Evolutionary conservation across 495 filamentous ascomycete species (phyloP).

Genomic region (Xylaria longipes): DNA sequence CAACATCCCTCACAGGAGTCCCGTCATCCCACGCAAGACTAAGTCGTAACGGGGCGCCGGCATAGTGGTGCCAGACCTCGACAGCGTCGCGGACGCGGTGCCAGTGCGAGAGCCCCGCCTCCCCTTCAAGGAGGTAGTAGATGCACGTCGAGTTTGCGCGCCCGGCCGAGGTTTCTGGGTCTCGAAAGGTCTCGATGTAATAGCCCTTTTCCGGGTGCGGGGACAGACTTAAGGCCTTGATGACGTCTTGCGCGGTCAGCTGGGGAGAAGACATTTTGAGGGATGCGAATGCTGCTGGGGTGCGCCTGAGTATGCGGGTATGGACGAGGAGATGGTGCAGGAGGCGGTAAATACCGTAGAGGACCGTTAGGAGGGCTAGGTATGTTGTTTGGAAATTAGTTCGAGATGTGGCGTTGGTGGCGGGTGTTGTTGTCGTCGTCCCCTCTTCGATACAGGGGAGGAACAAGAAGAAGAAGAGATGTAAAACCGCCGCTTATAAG

Average conservation of each 20-base stretch:
- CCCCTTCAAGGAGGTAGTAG: conserved; percentile 56
- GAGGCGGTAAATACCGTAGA: not conserved
- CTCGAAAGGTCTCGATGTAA: conserved; percentile 53
- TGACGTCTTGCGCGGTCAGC: conserved; percentile 44
- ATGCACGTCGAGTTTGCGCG: conserved; percentile 51
- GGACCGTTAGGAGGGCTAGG: not conserved
- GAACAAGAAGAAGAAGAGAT: too few species aligned
- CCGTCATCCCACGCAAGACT: conserved; percentile 49
- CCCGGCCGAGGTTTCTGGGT: conserved; percentile 28
- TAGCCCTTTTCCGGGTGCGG: conserved; percentile 54
- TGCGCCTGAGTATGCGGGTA: not conserved
- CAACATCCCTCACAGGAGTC: conserved; percentile 29
- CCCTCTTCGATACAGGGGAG: not conserved
- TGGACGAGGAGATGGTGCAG: not conserved
- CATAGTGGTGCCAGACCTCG: conserved; percentile 58
- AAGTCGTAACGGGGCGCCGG: conserved; percentile 52
- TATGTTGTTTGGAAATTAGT: not conserved
- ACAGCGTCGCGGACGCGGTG: conserved; percentile 52
- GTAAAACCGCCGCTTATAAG: too few species aligned
- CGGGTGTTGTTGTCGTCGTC: not conserved
- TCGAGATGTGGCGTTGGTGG: not conserved
- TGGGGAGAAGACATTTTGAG: not conserved
- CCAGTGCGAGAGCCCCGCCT: conserved; percentile 51
- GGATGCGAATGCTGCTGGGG: not conserved
- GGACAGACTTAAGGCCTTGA: conserved; percentile 43